Base-by-base conservation (phyloP, 495 filamentous ascomycete genomes). In the Glutinoglossum americanum region DNA sequence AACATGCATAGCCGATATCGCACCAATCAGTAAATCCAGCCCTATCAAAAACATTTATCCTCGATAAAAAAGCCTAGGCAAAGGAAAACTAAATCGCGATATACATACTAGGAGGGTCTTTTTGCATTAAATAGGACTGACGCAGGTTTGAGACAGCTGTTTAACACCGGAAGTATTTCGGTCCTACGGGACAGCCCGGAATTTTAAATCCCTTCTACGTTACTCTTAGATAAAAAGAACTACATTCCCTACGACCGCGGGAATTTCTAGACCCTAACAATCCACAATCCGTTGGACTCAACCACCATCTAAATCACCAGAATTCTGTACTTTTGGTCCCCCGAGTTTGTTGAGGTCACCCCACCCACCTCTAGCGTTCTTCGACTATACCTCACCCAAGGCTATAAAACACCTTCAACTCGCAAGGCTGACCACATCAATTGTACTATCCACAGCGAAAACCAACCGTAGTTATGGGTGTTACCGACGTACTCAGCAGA, bases 401-500 rank as follows among this genome's bases (percentile, higher is more conserved):
- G 47, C 47, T 25, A 3, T 9, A 25, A 49, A 6, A 49, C 47
- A 19, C 25, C 25, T n/a, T 2, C 8, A 23, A 49, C 9, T 15
- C 2, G 8, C 21, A 2, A 49, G 19, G 25, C 47, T 49, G 47
- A 49, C 19, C 19, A 23, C 21, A 9, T 23, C 13, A 49, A 49
- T 49, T 49, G 6, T 15, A n/a, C 47, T 49, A 25, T 49, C n/a
- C 47, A 23, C 7, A 49, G 25, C 6, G n/a, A 49, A 10, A 49
- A 49, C 6, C 47, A 25, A 49, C 25, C 13, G 8, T n/a, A 49
- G 79, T 60, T 65, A 83, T 84, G 80, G 80, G 81, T 78, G 75
- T 69, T 64, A 65, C 72, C 61, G 79, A 83, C 59, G 70, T 80
- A 67, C 79, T 92, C 54, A 78, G 69, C 70, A 80, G 83, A 69